Conservation (phyloP, 2,329 filamentous ascomycete species). For the Colletotrichum gigasporum region DNA sequence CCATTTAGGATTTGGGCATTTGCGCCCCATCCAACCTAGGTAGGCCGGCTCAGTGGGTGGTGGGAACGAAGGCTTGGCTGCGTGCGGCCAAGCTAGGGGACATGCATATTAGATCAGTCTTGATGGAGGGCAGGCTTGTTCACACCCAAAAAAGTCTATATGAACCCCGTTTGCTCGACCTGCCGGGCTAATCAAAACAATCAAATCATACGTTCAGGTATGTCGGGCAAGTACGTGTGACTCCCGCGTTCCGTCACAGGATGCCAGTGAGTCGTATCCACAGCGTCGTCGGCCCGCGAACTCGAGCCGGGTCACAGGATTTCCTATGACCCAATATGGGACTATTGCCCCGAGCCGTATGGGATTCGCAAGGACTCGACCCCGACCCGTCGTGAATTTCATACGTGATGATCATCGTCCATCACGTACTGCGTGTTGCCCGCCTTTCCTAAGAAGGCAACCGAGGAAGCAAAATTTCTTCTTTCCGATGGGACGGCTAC, state of each 20-base stretch:
- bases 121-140: neutral
- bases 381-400: too few species aligned
- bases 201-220: too few species aligned
- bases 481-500: neutral
- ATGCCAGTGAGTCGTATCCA: too few species aligned
- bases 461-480: neutral
- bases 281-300: too few species aligned
- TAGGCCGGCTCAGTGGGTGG: neutral
- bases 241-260: neutral
- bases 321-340: too few species aligned
- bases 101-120: neutral
- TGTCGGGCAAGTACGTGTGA: too few species aligned
- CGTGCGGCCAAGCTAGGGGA: neutral
- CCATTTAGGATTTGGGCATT: neutral
- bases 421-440: neutral
- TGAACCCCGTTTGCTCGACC: neutral
- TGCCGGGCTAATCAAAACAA: too few species aligned
- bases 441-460: neutral
- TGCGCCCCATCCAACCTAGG: neutral
- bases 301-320: too few species aligned
- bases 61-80: neutral
- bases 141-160: conserved; percentile 18
- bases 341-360: too few species aligned
- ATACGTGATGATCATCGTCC: neutral
- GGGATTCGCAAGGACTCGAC: too few species aligned